A percentile compares a stretch with the other conserved stretches of the same genome.
Conservation (phyloP, 148 eudicot genomes). For the Silene latifolia region DNA sequence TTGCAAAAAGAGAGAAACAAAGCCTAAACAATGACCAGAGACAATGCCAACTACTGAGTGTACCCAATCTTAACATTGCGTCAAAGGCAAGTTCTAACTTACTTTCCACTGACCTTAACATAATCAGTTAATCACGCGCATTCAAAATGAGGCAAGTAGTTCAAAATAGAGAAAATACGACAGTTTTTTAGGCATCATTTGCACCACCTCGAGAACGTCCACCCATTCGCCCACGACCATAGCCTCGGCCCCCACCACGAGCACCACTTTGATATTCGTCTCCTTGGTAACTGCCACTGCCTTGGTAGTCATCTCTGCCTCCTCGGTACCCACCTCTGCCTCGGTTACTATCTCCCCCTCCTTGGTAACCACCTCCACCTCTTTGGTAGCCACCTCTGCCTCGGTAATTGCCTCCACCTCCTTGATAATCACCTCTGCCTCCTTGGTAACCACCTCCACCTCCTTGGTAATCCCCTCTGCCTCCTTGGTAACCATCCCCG, state of each 20-base stretch:
- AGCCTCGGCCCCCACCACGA: constrained; percentile 39
- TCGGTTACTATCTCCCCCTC: not conserved
- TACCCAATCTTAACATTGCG: constrained; percentile 20
- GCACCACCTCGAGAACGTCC: constrained; percentile 47
- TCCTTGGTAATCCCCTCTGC: not conserved
- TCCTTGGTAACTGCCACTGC: constrained; percentile 4
- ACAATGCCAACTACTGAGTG: not conserved
- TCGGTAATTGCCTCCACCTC: not conserved
- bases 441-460: not conserved
- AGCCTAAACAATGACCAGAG: constrained; percentile 17
- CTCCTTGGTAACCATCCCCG: not conserved
- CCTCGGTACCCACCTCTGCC: not conserved
- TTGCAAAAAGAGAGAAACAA: constrained; percentile 18
- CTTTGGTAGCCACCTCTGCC: not conserved
- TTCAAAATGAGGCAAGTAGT: constrained; percentile 39
- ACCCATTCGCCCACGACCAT: constrained; percentile 43
- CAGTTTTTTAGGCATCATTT: constrained; percentile 35
- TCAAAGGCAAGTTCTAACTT: constrained; percentile 25
- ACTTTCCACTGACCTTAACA: constrained; percentile 10
- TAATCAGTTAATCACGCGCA: constrained; percentile 1
- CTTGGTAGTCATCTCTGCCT: constrained; percentile 4
- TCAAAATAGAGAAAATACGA: constrained; percentile 1
- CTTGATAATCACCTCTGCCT: not conserved
- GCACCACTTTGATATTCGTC: constrained; percentile 24
- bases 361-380: not conserved